Conservation (phyloP, 1,284 basidiomycete genomes). For the Volvariella surrecta region DNA sequence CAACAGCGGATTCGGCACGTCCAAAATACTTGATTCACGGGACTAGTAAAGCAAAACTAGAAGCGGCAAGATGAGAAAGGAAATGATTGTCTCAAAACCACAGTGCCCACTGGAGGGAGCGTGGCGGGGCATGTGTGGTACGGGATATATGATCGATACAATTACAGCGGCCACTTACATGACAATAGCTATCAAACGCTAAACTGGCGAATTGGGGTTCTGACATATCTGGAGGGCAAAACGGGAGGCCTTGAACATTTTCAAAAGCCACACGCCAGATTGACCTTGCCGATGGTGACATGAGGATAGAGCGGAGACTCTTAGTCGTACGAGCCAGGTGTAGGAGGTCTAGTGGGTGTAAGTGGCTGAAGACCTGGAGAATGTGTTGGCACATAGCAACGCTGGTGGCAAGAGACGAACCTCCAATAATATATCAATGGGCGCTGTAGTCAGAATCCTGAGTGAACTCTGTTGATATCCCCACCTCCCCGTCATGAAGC, state of each 20-base stretch:
- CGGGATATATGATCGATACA: background rate
- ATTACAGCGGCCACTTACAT: constrained; percentile 24
- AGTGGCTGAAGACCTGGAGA: constrained; percentile 21
- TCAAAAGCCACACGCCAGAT: constrained; percentile 26
- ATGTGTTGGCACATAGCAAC: background rate
- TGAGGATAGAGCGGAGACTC: constrained; percentile 25
- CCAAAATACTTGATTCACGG: constrained; percentile 26
- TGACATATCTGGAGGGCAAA: constrained; percentile 27
- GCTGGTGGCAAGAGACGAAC: constrained; percentile 10
- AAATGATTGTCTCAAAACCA: background rate
- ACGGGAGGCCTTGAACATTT: constrained; percentile 22
- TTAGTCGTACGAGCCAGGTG: constrained; percentile 30
- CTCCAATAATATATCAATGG: constrained; percentile 23
- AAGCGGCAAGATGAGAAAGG: background rate
- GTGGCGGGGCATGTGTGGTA: background rate
- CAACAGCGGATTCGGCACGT: constrained; percentile 28
- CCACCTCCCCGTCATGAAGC: background rate
- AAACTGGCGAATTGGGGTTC: constrained; percentile 27
- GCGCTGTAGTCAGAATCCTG: constrained; percentile 13
- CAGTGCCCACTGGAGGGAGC: background rate
- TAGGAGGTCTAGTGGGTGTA: constrained; percentile 26
- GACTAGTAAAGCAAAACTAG: constrained; percentile 22
- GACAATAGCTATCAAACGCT: constrained; percentile 28
- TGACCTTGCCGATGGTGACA: constrained; percentile 19
- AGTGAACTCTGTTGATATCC: background rate